A percentile compares a stretch with the other conserved stretches of the same genome.
These are phyloP conservation scores for Pogostemon cablin DNA, from an alignment of 257 asterid species.

Conservation along the genomic window DNA sequence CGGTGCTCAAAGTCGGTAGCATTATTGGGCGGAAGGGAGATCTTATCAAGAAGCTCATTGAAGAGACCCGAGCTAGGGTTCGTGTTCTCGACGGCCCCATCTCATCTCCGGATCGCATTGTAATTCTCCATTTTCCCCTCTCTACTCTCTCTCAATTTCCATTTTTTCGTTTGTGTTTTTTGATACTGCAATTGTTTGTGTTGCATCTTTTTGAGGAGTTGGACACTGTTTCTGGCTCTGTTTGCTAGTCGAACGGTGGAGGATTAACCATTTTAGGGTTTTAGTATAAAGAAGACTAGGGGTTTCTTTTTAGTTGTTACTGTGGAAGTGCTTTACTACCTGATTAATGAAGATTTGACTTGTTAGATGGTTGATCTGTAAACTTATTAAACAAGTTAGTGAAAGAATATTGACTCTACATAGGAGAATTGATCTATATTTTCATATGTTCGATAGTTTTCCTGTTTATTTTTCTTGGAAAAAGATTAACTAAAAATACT, in stretches of 20 bases:
- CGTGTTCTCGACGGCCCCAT: constrained; percentile 77
- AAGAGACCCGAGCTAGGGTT: constrained; percentile 76
- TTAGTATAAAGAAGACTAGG: constrained; percentile 8
- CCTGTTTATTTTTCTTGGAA: not conserved
- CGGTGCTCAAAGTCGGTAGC: constrained; percentile 79
- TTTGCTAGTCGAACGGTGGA: not conserved
- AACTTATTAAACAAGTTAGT: constrained; percentile 6
- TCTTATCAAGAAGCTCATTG: constrained; percentile 78
- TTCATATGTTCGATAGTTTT: not conserved
- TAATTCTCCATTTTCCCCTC: constrained; percentile 32
- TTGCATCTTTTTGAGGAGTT: constrained; percentile 29
- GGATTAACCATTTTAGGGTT: constrained; percentile 16
- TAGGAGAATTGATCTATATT: not conserved
- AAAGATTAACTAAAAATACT: not conserved
- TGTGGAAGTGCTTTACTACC: not conserved
- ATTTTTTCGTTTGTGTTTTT: constrained; percentile 7
- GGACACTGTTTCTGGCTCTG: constrained; percentile 8
- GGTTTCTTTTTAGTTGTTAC: not conserved
- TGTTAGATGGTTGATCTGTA: constrained; percentile 12
- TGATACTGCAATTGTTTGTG: not conserved
- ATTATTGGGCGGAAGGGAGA: constrained; percentile 92
- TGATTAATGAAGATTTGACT: constrained; percentile 3
- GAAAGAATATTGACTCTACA: not conserved
- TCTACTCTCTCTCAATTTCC: not conserved
- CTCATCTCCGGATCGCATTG: constrained; percentile 77